Percentiles rank a stretch among this genome's conserved stretches.
These are phyloP conservation scores for Neltuma alba DNA, from an alignment of 306 rosid genomes.

Conservation along the genomic window DNA sequence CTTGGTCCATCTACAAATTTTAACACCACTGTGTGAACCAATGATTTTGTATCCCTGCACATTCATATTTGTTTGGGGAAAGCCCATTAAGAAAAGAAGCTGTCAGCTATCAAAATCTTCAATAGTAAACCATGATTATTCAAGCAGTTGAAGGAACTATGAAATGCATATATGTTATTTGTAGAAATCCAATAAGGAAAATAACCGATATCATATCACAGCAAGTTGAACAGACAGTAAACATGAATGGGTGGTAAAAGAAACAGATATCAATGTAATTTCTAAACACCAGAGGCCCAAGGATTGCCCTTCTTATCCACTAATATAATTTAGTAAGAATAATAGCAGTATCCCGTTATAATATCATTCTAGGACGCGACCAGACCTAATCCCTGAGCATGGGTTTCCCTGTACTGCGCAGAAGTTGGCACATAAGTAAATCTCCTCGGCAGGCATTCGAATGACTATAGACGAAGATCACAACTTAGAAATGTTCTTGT, in stretches of 20 bases:
- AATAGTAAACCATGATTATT: slow-evolving; percentile 19
- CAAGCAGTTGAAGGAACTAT: neutral
- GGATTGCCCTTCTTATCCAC: neutral
- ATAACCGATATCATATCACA: neutral
- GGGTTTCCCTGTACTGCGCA: neutral
- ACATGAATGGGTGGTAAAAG: neutral
- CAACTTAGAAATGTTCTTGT: neutral
- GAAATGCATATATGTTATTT: slow-evolving; percentile 3
- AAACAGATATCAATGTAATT: neutral
- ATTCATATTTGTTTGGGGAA: slow-evolving; percentile 26
- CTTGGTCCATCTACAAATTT: slow-evolving; percentile 99
- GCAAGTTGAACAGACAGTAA: slow-evolving; percentile 33
- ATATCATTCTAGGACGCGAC: neutral
- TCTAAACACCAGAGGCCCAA: neutral
- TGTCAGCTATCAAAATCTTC: slow-evolving; percentile 28
- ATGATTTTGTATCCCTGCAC: slow-evolving; percentile 94
- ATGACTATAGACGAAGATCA: neutral
- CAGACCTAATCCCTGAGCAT: neutral
- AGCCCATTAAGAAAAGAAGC: slow-evolving; percentile 18
- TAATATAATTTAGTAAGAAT: neutral
- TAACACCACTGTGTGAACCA: slow-evolving; percentile 95
- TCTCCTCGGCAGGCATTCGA: neutral
- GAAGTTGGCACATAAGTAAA: neutral
- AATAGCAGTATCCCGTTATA: neutral
- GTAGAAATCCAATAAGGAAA: slow-evolving; percentile 27